Conservation (phyloP, 2,329 filamentous ascomycete genomes). For the Colletotrichum musicola region DNA sequence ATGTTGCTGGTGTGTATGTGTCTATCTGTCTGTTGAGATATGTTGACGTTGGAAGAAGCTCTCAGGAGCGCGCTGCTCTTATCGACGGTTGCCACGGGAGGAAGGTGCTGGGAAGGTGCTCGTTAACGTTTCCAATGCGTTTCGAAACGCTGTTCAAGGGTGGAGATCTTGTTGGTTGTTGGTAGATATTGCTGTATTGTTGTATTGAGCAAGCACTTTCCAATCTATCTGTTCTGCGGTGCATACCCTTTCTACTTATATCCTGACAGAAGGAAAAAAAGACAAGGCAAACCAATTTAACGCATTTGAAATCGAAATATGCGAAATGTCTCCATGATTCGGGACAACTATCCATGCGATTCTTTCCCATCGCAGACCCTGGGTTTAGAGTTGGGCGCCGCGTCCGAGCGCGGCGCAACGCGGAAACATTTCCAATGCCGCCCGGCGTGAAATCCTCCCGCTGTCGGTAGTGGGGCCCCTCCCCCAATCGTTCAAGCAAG, state of each 20-base stretch:
- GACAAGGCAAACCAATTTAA: neutral
- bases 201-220: neutral
- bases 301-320: too few species aligned
- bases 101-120: slow-evolving; percentile 12
- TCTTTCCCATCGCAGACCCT: too few species aligned
- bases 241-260: neutral
- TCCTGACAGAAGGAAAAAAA: neutral
- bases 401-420: neutral
- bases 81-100: neutral
- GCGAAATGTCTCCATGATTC: too few species aligned
- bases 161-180: neutral
- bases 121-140: slow-evolving; percentile 21
- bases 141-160: slow-evolving; percentile 23
- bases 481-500: too few species aligned
- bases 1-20: slow-evolving; percentile 47
- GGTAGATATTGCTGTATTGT: neutral
- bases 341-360: too few species aligned
- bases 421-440: slow-evolving; percentile 3
- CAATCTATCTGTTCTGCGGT: neutral
- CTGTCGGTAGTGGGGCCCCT: neutral
- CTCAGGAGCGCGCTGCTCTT: neutral
- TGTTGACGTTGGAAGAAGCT: neutral
- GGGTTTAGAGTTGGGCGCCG: neutral
- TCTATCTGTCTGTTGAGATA: neutral
- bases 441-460: too few species aligned